Evolutionary conservation across 2,329 filamentous ascomycete genomes (phyloP).

Genomic region (Chaetothyriales sp.): DNA sequence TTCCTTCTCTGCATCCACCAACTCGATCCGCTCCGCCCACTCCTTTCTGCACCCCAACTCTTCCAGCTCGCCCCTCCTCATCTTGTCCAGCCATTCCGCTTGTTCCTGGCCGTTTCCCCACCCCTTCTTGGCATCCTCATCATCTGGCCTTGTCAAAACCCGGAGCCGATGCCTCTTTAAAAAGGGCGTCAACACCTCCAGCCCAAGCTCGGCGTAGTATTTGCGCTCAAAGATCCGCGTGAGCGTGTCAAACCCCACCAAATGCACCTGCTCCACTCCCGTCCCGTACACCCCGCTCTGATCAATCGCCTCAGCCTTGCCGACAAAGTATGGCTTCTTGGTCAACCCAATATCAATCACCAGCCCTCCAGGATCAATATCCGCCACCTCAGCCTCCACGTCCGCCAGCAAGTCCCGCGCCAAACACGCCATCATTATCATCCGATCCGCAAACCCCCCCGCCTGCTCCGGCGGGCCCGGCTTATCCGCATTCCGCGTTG

Average conservation of each 20-base stretch:
- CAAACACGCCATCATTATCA: conserved; percentile 37
- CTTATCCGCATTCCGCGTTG: conserved; percentile 53
- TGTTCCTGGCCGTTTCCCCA: conserved; percentile 24
- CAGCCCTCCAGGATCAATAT: background rate
- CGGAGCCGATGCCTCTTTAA: conserved; percentile 31
- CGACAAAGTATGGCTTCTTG: conserved; percentile 35
- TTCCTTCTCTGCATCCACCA: conserved; percentile 26
- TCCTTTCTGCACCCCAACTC: conserved; percentile 28
- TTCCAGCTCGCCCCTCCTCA: conserved; percentile 19
- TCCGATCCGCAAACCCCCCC: conserved; percentile 31
- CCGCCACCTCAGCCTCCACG: conserved; percentile 5
- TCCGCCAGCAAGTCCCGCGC: conserved; percentile 28
- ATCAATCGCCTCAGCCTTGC: conserved; percentile 34
- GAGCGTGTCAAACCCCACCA: conserved; percentile 37
- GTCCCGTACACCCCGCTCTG: conserved; percentile 23
- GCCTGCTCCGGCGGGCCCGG: conserved; percentile 33
- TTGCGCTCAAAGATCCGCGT: conserved; percentile 36
- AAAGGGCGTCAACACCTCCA: conserved; percentile 29
- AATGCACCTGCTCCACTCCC: conserved; percentile 30
- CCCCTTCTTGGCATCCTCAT: conserved; percentile 17
- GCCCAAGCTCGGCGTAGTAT: conserved; percentile 33
- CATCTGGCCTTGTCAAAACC: conserved; percentile 31
- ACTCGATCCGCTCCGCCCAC: conserved; percentile 30
- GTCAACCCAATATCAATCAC: conserved; percentile 35
- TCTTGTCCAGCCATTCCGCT: conserved; percentile 23